Evolutionary conservation across 1,139 yeast genomes (phyloP), one percentile per base, ranked within the genome.

Genomic region (Hyphopichia pseudoburtonii): DNA sequence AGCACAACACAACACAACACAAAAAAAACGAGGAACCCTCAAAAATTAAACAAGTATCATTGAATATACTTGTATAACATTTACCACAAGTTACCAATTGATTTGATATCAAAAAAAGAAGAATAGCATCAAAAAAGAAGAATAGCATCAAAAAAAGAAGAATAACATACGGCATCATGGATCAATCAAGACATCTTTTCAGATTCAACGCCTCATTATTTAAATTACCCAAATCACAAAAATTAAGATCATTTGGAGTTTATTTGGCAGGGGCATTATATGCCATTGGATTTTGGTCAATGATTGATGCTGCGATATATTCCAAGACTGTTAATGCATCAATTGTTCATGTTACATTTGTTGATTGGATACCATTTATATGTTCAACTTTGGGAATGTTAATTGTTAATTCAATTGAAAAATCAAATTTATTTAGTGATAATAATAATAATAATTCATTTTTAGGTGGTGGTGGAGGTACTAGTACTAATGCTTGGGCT

Each of bases 291-390:
- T 82, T 90, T 57, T 92, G 96, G 94, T 68, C 84, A 26, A 80
- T 92, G 62, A 64, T 92, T 26, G 98, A 92, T 62, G 86, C 96
- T 1, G 89, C 95, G 3, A 75, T 92, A 29, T 92, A 78, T 61
- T 85, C 95, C 30, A 83, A 82, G 47, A 84, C 89, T 17, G 84
- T 82, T 38, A 90, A 92, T 64, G 96, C 92, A 1, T 83, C 95
- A 2, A 71, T 72, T 30, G 87, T 88, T 5, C 97, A 92, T 57
- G 87, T 92, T 24, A 82, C 94, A 4, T 86, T 92, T 56, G 80
- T 85, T 28, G 98, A 92, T 63, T 92, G 98, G 98, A 79, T 92
- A 37, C 98, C 98, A 5, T 82, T 86, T 47, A 76, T 92, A 19
- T 85, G 96, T 48, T 84, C 96, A 4, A 79, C 94, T 1, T 62